Percentiles rank a stretch among this genome's conserved stretches.
phyloP scores from a whole-genome alignment of 148 eudicot genomes.

The Bassia scoparia region DNA sequence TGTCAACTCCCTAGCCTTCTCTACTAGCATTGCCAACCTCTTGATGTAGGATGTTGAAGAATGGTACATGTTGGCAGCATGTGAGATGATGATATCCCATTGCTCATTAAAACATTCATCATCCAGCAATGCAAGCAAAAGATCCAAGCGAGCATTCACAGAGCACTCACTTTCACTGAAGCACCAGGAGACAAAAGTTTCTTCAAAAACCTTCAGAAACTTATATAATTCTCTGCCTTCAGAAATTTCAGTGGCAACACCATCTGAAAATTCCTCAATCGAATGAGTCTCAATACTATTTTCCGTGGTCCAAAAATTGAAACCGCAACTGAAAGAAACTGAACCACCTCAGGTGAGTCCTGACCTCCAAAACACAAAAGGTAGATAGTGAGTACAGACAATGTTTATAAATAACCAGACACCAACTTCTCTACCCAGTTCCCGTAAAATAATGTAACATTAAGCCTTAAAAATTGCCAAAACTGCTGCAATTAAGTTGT shows the following conservation, averaged over 20 bases:
- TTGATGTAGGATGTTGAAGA: constrained; percentile 25
- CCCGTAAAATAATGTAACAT: constrained; percentile 3
- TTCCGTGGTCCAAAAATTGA: constrained; percentile 70
- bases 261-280: constrained; percentile 24
- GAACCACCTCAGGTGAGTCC: constrained; percentile 65
- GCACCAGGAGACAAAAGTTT: constrained; percentile 75
- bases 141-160: constrained; percentile 55
- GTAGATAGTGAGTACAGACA: background rate
- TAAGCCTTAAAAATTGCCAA: background rate
- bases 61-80: constrained; percentile 35
- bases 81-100: constrained; percentile 60
- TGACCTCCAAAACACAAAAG: constrained; percentile 30
- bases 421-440: background rate
- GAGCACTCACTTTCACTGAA: constrained; percentile 47
- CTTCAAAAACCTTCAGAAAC: constrained; percentile 60
- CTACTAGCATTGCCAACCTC: constrained; percentile 54
- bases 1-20: constrained; percentile 50
- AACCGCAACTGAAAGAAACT: constrained; percentile 47
- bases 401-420: background rate
- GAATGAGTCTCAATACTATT: constrained; percentile 38
- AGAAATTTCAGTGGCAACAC: constrained; percentile 16
- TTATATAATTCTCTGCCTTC: constrained; percentile 32
- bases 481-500: too few species aligned
- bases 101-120: constrained; percentile 62
- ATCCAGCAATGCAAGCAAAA: constrained; percentile 74